These are phyloP conservation scores for Fusarium verticillioides DNA, from an alignment of 2,329 filamentous ascomycete species.

Conservation along the genomic window DNA sequence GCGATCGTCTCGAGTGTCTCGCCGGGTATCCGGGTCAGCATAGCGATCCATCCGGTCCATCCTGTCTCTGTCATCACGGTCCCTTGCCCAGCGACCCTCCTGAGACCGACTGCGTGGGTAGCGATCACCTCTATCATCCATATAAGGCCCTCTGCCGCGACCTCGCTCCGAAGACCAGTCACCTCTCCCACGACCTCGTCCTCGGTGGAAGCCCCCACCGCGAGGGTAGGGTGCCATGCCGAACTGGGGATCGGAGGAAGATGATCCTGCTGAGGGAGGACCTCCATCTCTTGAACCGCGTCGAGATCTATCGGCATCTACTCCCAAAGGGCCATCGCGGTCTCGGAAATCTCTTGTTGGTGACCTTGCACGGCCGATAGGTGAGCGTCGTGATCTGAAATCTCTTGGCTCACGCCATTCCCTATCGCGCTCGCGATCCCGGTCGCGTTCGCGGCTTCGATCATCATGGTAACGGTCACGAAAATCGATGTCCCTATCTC, in stretches of 20 bases:
- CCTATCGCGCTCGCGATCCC: slow-evolving; percentile 65
- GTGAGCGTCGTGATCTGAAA: slow-evolving; percentile 65
- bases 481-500: slow-evolving; percentile 70
- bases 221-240: slow-evolving; percentile 62
- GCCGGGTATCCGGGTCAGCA: slow-evolving; percentile 53
- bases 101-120: slow-evolving; percentile 75
- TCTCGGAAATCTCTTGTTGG: slow-evolving; percentile 76
- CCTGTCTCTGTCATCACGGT: slow-evolving; percentile 66
- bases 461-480: slow-evolving; percentile 70
- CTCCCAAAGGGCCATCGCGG: slow-evolving; percentile 66
- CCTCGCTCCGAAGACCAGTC: slow-evolving; percentile 59
- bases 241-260: slow-evolving; percentile 74
- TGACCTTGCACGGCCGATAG: slow-evolving; percentile 69
- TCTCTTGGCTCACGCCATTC: slow-evolving; percentile 56
- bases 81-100: slow-evolving; percentile 68
- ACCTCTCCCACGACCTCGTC: slow-evolving; percentile 61
- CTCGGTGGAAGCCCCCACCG: slow-evolving; percentile 66
- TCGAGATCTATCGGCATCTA: slow-evolving; percentile 74
- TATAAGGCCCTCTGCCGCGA: slow-evolving; percentile 66
- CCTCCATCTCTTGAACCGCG: slow-evolving; percentile 76
- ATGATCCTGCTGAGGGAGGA: slow-evolving; percentile 76
- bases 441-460: slow-evolving; percentile 67
- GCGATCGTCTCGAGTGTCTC: slow-evolving; percentile 61
- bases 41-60: slow-evolving; percentile 57
- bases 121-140: slow-evolving; percentile 68